These are phyloP conservation scores for Hypoxylon perforatum DNA, from an alignment of 495 filamentous ascomycete species.

Conservation along the genomic window DNA sequence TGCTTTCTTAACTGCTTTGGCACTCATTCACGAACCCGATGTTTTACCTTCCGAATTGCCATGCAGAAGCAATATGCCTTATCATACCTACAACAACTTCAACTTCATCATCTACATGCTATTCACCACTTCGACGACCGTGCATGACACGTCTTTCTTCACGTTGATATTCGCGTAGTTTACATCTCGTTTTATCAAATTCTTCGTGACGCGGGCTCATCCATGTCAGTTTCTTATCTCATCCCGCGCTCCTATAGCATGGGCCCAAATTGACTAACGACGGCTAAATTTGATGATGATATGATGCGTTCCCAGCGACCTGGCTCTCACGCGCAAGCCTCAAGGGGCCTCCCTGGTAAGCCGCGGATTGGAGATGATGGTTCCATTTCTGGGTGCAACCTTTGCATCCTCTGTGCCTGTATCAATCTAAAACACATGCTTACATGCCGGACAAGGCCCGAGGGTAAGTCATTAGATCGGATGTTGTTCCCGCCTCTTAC, in stretches of 20 bases:
- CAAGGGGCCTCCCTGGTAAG: conserved; percentile 2
- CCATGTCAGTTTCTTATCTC: background rate
- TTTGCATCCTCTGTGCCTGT: conserved; percentile 1
- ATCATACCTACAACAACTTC: too few relatives aligned
- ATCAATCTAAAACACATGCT: background rate
- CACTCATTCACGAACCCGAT: background rate
- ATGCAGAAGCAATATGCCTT: too few relatives aligned
- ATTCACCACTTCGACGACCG: too few relatives aligned
- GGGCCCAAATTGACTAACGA: background rate
- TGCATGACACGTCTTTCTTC: too few relatives aligned
- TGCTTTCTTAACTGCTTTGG: background rate
- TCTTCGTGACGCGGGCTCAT: background rate
- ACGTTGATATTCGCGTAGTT: too few relatives aligned
- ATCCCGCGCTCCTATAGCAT: background rate
- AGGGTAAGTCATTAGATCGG: conserved; percentile 17
- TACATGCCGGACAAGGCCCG: background rate
- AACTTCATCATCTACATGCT: too few relatives aligned
- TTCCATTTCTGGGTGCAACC: conserved; percentile 10
- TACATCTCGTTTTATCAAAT: background rate
- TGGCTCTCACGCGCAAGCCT: conserved; percentile 17
- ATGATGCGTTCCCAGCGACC: conserved; percentile 16
- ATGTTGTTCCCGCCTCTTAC: conserved; percentile 20
- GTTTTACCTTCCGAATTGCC: too few relatives aligned
- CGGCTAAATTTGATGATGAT: conserved; percentile 10
- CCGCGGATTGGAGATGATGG: background rate